phyloP scores from a whole-genome alignment of 1,139 yeast genomes.

The Candida sp. region DNA sequence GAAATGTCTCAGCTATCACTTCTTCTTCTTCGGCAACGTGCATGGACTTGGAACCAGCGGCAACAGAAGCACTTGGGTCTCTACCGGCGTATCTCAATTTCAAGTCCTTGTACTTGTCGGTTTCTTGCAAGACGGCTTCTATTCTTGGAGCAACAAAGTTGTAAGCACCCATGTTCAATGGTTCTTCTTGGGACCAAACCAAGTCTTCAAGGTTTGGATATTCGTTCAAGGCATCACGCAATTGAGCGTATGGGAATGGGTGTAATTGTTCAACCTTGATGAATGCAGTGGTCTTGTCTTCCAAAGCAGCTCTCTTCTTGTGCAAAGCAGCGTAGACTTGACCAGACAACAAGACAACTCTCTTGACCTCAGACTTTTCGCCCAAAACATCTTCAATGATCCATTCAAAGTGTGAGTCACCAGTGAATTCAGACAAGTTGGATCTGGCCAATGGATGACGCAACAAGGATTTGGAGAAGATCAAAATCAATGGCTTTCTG shows the following conservation, averaged over 20 bases:
- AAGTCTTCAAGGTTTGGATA: conserved; percentile 88
- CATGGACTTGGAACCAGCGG: conserved; percentile 94
- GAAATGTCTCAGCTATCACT: conserved; percentile 80
- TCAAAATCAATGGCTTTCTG: conserved; percentile 90
- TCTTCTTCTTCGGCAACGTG: conserved; percentile 91
- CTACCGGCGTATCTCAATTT: conserved; percentile 92
- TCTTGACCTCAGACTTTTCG: conserved; percentile 84
- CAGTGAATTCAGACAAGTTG: conserved; percentile 79
- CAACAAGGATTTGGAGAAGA: conserved; percentile 93
- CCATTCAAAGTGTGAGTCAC: conserved; percentile 94
- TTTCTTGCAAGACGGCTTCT: conserved; percentile 72
- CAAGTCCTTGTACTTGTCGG: conserved; percentile 63
- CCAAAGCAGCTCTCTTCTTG: conserved; percentile 82
- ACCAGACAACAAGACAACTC: conserved; percentile 85
- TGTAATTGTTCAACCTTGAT: conserved; percentile 93
- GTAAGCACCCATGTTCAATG: conserved; percentile 97
- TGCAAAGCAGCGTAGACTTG: conserved; percentile 94
- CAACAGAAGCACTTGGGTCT: conserved; percentile 97
- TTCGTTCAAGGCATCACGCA: conserved; percentile 79
- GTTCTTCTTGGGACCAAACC: conserved; percentile 99
- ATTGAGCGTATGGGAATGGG: conserved; percentile 98
- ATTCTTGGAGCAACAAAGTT: conserved; percentile 82
- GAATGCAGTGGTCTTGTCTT: conserved; percentile 84
- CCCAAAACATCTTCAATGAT: conserved; percentile 89
- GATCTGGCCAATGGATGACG: conserved; percentile 99